These are phyloP conservation scores for Pulveroboletus ravenelii DNA, from an alignment of 768 basidiomycete species.

Conservation along the genomic window DNA sequence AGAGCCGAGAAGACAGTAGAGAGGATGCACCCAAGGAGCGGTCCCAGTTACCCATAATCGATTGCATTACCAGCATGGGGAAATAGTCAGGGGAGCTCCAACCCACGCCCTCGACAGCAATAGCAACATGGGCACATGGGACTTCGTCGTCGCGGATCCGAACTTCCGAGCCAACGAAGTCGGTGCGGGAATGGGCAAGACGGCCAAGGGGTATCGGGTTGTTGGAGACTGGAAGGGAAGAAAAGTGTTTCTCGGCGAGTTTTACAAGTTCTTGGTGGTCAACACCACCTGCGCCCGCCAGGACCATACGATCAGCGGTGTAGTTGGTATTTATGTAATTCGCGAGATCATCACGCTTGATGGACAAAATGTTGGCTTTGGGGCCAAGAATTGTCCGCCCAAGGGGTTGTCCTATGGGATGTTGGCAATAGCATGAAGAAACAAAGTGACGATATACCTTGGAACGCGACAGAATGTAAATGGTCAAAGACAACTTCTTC, in stretches of 20 bases:
- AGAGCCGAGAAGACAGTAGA: constrained; percentile 85
- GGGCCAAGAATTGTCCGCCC: constrained; percentile 98
- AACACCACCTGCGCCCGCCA: constrained; percentile 95
- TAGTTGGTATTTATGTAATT: constrained; percentile 97
- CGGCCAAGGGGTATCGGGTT: constrained; percentile 88
- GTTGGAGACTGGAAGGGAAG: constrained; percentile 78
- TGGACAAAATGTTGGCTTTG: constrained; percentile 92
- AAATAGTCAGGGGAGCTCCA: constrained; percentile 99
- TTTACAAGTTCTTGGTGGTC: constrained; percentile 90
- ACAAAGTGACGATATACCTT: constrained; percentile 47
- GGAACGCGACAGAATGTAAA: constrained; percentile 93
- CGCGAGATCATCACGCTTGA: constrained; percentile 83
- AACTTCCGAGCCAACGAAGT: constrained; percentile 92
- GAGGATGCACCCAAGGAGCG: constrained; percentile 88
- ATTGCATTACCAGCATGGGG: constrained; percentile 98
- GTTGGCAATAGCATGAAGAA: constrained; percentile 7
- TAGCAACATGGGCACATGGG: constrained; percentile 87
- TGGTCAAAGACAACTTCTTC: constrained; percentile 99
- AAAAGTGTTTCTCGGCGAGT: constrained; percentile 92
- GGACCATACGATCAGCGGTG: constrained; percentile 97
- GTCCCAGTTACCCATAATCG: constrained; percentile 99
- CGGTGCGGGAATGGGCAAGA: constrained; percentile 66
- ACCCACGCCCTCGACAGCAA: constrained; percentile 96
- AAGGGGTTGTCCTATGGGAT: constrained; percentile 74
- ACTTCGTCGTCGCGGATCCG: constrained; percentile 90